Evolutionary conservation across 768 basidiomycete species (phyloP).

Genomic region (Suillus weaverae): DNA sequence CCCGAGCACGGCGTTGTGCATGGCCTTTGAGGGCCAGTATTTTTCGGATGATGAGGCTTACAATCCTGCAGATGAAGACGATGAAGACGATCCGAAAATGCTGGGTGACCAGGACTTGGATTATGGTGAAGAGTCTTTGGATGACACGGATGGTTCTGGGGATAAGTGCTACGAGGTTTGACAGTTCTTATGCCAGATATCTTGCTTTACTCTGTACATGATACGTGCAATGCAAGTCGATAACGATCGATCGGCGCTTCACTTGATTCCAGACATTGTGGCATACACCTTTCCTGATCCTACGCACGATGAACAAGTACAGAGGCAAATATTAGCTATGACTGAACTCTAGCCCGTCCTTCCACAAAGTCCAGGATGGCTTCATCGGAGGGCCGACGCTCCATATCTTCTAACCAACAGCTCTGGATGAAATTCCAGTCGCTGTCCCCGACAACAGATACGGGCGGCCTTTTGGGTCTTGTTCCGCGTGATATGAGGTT

Average conservation of each 20-base stretch:
- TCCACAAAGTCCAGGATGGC: conserved; percentile 26
- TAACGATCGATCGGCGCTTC: background rate
- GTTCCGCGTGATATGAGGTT: background rate
- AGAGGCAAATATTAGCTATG: background rate
- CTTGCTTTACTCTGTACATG: background rate
- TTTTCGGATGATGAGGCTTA: background rate
- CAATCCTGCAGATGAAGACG: background rate
- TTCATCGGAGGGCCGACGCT: conserved; percentile 31
- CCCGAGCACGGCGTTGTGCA: background rate
- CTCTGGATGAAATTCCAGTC: conserved; percentile 25
- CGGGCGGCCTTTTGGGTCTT: conserved; percentile 16
- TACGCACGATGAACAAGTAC: background rate
- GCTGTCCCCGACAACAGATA: conserved; percentile 13
- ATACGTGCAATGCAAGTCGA: background rate
- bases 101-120: background rate
- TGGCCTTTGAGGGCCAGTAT: background rate
- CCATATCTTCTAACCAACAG: conserved; percentile 30
- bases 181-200: background rate
- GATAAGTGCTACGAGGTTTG: background rate
- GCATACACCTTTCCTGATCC: too few species aligned
- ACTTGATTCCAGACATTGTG: background rate
- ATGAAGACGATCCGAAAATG: background rate
- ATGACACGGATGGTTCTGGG: background rate
- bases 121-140: background rate
- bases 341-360: background rate